These are phyloP conservation scores for Gracilaria domingensis DNA, from an alignment of 23 red algal species.

Conservation along the genomic window DNA sequence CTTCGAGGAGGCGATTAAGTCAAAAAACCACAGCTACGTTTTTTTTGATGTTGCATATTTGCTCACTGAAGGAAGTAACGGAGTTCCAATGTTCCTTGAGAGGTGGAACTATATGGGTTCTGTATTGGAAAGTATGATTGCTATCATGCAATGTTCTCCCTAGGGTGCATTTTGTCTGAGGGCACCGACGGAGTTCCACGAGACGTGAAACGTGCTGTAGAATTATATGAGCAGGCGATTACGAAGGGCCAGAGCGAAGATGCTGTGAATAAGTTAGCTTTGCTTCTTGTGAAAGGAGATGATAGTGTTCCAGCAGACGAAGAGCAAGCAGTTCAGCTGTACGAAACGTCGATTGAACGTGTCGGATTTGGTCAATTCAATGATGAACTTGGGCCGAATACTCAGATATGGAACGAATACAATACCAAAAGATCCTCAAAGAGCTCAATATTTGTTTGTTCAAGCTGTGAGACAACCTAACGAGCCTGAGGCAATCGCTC, in stretches of 20 bases:
- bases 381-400: conserved; percentile 20
- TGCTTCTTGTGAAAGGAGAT: conserved; percentile 22
- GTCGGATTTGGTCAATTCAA: neutral
- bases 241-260: neutral
- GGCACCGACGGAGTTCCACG: conserved; percentile 25
- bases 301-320: conserved; percentile 38
- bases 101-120: conserved; percentile 33
- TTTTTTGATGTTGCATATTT: conserved; percentile 27
- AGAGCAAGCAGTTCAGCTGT: conserved; percentile 22
- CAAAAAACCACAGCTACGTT: conserved; percentile 18
- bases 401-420: neutral
- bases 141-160: conserved; percentile 7
- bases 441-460: conserved; percentile 17
- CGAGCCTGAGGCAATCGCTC: neutral
- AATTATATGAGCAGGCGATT: conserved; percentile 15
- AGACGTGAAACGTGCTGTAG: conserved; percentile 12
- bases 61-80: conserved; percentile 24
- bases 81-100: conserved; percentile 20
- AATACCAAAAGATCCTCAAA: neutral
- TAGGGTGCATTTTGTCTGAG: neutral
- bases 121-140: conserved; percentile 14
- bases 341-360: conserved; percentile 12
- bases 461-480: neutral
- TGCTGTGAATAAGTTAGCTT: conserved; percentile 44
- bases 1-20: conserved; percentile 35